A percentile compares a stretch with the other conserved stretches of the same genome.
phyloP scores from a whole-genome alignment of 2,329 filamentous ascomycete species.

The Botrytis squamosa region DNA sequence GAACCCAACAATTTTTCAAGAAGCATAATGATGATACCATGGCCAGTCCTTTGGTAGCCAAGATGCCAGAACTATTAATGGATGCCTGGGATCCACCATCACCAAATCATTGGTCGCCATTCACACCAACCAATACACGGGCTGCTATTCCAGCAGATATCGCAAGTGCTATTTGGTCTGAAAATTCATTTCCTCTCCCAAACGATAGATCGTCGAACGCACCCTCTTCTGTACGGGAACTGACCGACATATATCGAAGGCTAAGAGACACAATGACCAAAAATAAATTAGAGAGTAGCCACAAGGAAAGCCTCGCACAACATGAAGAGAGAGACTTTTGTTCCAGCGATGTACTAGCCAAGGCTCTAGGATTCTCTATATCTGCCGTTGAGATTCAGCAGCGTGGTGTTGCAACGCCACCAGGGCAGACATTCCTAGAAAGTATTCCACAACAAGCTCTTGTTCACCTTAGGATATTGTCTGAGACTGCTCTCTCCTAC shows the following conservation, averaged over 20 bases:
- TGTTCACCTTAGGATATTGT: slow-evolving; percentile 82
- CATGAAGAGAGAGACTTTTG: slow-evolving; percentile 44
- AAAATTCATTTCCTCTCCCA: slow-evolving; percentile 41
- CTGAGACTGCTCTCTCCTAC: slow-evolving; percentile 86
- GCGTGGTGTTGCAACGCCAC: slow-evolving; percentile 74
- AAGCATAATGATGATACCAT: slow-evolving; percentile 33
- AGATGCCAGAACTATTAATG: slow-evolving; percentile 34
- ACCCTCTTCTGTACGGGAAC: slow-evolving; percentile 48
- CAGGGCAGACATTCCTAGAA: slow-evolving; percentile 73
- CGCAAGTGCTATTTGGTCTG: slow-evolving; percentile 30
- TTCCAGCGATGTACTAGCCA: slow-evolving; percentile 59
- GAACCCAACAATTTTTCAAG: slow-evolving; percentile 32
- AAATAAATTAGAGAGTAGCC: slow-evolving; percentile 49
- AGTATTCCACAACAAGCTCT: slow-evolving; percentile 81
- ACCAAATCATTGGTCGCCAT: slow-evolving; percentile 24
- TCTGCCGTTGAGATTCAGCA: slow-evolving; percentile 89
- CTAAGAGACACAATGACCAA: slow-evolving; percentile 57
- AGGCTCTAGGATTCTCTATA: slow-evolving; percentile 78
- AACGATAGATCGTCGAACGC: slow-evolving; percentile 43
- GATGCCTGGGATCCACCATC: slow-evolving; percentile 37
- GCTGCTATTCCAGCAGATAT: slow-evolving; percentile 35
- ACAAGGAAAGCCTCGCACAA: neutral
- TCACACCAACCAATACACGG: slow-evolving; percentile 23
- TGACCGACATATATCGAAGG: slow-evolving; percentile 60
- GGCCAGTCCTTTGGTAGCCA: slow-evolving; percentile 28